A percentile compares a stretch with the other conserved stretches of the same genome.
Conservation (phyloP, 192 early-diverging fungal species). For the Gamsiella multidivaricata region DNA sequence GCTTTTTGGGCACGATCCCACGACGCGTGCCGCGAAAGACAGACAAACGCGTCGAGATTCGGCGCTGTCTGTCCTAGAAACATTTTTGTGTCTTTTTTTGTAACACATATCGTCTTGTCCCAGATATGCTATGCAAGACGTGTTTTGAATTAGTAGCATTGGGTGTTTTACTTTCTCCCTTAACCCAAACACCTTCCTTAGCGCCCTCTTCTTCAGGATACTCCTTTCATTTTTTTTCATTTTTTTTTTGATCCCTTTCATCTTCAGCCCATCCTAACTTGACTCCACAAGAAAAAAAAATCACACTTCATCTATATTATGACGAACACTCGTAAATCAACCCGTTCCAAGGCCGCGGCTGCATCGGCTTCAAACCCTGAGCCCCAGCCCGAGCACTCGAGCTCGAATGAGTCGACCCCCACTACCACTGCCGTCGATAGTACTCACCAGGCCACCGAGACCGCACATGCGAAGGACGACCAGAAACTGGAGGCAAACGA, state of each 20-base stretch:
- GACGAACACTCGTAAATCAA: conserved; percentile 17
- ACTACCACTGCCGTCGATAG: not conserved
- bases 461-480: conserved; percentile 18
- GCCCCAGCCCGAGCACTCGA: not conserved
- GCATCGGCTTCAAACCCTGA: not conserved
- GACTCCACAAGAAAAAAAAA: conserved; percentile 1
- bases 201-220: no score
- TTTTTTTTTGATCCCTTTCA: not conserved
- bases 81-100: no score
- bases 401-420: not conserved
- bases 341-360: conserved; percentile 13
- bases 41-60: no score
- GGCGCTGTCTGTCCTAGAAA: no score
- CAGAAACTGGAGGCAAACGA: conserved; percentile 24
- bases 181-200: no score
- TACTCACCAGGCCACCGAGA: conserved; percentile 10
- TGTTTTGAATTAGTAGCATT: no score
- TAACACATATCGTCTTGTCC: no score
- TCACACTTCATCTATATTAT: not conserved
- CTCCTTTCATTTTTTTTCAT: not conserved
- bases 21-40: no score
- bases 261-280: not conserved
- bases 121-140: no score
- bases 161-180: no score
- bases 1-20: no score